Evolutionary conservation across 352 stramenopile genomes (phyloP).

Genomic region (Halophytophthora polymorphica): DNA sequence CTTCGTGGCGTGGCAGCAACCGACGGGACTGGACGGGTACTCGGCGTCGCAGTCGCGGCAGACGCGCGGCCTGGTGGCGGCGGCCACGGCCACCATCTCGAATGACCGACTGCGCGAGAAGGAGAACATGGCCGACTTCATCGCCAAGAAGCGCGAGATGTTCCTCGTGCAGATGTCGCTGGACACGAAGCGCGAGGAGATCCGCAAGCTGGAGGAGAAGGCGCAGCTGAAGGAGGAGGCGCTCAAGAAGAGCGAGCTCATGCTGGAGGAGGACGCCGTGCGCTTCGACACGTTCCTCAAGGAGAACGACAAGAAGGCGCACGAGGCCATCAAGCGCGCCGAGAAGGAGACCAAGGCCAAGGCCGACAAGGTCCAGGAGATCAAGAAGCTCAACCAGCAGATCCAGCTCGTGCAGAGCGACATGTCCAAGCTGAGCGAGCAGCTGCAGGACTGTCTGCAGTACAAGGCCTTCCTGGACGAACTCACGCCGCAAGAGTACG

Average conservation of each 20-base stretch:
- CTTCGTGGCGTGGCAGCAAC: constrained; percentile 14
- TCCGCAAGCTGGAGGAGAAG: constrained; percentile 95
- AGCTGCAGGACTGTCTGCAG: constrained; percentile 92
- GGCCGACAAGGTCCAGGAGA: constrained; percentile 92
- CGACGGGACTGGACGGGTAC: constrained; percentile 45
- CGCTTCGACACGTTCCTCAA: constrained; percentile 97
- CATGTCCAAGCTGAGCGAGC: constrained; percentile 93
- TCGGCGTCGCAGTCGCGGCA: constrained; percentile 67
- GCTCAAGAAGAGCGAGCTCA: constrained; percentile 93
- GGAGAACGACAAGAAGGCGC: constrained; percentile 96
- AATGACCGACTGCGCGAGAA: constrained; percentile 89
- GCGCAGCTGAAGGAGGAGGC: constrained; percentile 94
- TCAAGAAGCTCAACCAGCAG: constrained; percentile 95
- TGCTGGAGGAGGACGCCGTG: constrained; percentile 95
- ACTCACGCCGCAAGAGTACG: constrained; percentile 86
- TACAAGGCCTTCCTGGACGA: constrained; percentile 94
- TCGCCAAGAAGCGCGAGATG: constrained; percentile 96
- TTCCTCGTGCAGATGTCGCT: constrained; percentile 96
- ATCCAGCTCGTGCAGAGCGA: constrained; percentile 93
- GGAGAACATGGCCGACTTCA: constrained; percentile 95
- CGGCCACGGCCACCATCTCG: constrained; percentile 77
- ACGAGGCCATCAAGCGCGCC: constrained; percentile 93
- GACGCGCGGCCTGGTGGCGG: constrained; percentile 73
- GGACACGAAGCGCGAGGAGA: constrained; percentile 96
- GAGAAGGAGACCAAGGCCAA: constrained; percentile 94